Percentiles rank a stretch among this genome's conserved stretches.
phyloP scores from a whole-genome alignment of 306 rosid genomes.

The Cucurbita argyrosperma region DNA sequence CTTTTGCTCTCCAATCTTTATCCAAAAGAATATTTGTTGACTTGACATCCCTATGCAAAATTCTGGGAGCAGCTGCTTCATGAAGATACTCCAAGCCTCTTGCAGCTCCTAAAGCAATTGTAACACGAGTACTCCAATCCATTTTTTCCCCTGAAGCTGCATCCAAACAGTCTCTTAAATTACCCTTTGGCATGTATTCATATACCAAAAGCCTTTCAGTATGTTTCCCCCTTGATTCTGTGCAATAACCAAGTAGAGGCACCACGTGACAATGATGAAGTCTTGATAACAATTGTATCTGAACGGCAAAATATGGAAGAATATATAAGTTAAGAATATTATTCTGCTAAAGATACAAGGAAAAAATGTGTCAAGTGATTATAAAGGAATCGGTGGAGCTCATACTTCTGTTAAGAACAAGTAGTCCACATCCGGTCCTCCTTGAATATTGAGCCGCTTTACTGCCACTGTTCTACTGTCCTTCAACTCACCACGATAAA shows the following conservation, averaged over 20 bases:
- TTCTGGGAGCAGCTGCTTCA: conserved; percentile 96
- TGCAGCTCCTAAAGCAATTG: conserved; percentile 91
- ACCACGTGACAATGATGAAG: conserved; percentile 91
- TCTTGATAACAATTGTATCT: conserved; percentile 86
- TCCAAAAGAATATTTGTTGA: conserved; percentile 94
- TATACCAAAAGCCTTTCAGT: conserved; percentile 73
- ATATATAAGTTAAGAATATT: not conserved
- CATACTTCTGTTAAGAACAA: conserved; percentile 68
- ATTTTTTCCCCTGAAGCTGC: conserved; percentile 32
- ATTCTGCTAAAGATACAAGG: not conserved
- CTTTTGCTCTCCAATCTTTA: conserved; percentile 75
- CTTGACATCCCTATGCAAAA: conserved; percentile 89
- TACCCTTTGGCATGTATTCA: conserved; percentile 71
- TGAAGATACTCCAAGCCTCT: conserved; percentile 96
- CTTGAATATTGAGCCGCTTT: conserved; percentile 55
- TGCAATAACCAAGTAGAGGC: conserved; percentile 84
- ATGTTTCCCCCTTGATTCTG: conserved; percentile 54
- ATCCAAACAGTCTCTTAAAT: conserved; percentile 79
- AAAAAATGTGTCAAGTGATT: not conserved
- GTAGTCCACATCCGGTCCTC: conserved; percentile 53
- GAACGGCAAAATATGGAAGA: conserved; percentile 13
- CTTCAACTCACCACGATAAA: conserved; percentile 61
- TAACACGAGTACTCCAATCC: conserved; percentile 76
- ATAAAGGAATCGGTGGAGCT: conserved; percentile 5
- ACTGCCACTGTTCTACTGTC: conserved; percentile 63